Percentiles rank a stretch among this genome's conserved stretches.
phyloP scores from a whole-genome alignment of 805 yeast species.

The Starmerella vaccinii region DNA sequence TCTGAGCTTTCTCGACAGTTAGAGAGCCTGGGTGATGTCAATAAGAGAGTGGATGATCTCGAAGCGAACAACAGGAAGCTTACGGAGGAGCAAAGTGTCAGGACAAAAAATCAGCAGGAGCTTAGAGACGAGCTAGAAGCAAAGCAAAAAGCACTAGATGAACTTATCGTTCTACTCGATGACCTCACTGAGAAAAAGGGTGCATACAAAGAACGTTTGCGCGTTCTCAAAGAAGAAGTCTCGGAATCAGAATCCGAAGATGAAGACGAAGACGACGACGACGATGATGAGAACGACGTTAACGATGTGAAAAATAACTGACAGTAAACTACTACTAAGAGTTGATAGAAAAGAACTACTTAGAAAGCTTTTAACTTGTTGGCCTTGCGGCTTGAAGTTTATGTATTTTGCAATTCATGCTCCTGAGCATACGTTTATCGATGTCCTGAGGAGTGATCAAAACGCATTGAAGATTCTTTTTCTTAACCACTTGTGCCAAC shows the following conservation, averaged over 20 bases:
- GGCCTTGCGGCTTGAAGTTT: slow-evolving; percentile 12
- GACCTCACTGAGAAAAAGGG: slow-evolving; percentile 63
- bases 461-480: slow-evolving; percentile 68
- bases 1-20: neutral
- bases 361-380: neutral
- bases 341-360: neutral
- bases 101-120: slow-evolving; percentile 7
- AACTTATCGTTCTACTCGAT: slow-evolving; percentile 61
- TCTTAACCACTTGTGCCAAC: slow-evolving; percentile 56
- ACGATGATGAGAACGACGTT: neutral
- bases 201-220: slow-evolving; percentile 45
- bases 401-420: slow-evolving; percentile 2
- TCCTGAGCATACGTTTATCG: slow-evolving; percentile 27
- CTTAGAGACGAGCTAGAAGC: slow-evolving; percentile 17
- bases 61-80: neutral
- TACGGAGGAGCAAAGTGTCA: neutral
- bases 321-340: too few relatives aligned
- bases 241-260: slow-evolving; percentile 64
- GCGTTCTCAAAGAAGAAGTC: slow-evolving; percentile 48
- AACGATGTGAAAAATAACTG: too few relatives aligned
- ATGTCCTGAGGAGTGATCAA: slow-evolving; percentile 93
- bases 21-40: neutral
- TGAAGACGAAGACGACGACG: slow-evolving; percentile 48
- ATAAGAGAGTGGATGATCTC: slow-evolving; percentile 1
- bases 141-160: slow-evolving; percentile 50